Conservation (phyloP, 495 filamentous ascomycete species). For the Hyaloscypha bicolor region DNA sequence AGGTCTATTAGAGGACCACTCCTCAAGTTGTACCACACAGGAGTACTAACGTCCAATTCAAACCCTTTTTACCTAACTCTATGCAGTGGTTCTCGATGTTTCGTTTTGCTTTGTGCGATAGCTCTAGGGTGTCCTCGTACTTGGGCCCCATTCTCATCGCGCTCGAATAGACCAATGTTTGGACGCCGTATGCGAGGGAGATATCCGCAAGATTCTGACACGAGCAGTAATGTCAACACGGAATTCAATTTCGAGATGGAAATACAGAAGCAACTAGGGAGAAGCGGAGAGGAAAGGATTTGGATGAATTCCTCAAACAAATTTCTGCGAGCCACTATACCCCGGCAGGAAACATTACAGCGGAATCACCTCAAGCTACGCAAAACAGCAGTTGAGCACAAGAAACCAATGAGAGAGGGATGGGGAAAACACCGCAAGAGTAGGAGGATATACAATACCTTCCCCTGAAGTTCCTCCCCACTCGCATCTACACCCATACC, state of each 20-base stretch:
- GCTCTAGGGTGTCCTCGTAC: conserved; percentile 23
- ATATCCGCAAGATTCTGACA: conserved; percentile 34
- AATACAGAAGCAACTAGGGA: too few species aligned
- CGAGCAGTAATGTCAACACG: background rate
- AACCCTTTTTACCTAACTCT: conserved; percentile 30
- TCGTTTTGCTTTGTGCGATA: conserved; percentile 29
- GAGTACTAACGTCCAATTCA: conserved; percentile 38
- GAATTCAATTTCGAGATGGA: background rate
- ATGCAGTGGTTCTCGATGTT: conserved; percentile 35
- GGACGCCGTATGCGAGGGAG: conserved; percentile 33
- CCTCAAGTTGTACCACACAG: conserved; percentile 15
- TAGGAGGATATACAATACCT: conserved; percentile 16
- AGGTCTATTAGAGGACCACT: too few species aligned
- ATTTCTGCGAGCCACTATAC: too few species aligned
- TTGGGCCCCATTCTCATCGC: conserved; percentile 28
- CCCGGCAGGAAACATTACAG: too few species aligned
- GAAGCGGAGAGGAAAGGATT: too few species aligned
- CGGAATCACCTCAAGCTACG: too few species aligned
- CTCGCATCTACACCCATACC: conserved; percentile 33
- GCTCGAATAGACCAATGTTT: conserved; percentile 37
- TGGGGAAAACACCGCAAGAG: too few species aligned
- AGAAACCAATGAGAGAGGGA: background rate
- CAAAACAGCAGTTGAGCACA: too few species aligned
- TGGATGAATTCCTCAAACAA: too few species aligned
- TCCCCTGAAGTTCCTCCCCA: conserved; percentile 35